These are phyloP conservation scores for Phyllosticta citriasiana DNA, from an alignment of 2,329 filamentous ascomycete genomes.

Conservation along the genomic window DNA sequence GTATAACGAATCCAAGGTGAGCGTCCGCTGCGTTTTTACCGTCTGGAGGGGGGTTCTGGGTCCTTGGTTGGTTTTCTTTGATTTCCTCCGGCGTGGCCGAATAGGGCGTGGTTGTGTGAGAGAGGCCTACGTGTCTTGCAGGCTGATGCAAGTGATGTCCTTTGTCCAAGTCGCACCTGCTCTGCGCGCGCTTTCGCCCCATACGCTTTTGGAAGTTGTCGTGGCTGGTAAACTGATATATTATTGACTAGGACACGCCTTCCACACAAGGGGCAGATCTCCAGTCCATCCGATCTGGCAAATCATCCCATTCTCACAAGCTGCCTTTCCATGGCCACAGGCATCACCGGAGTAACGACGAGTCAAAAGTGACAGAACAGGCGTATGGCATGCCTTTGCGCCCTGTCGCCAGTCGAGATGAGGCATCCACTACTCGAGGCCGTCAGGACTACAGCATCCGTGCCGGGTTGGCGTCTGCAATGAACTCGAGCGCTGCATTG, in stretches of 20 bases:
- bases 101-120: background rate
- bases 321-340: slow-evolving; percentile 57
- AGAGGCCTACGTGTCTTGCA: background rate
- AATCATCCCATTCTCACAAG: slow-evolving; percentile 42
- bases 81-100: background rate
- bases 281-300: slow-evolving; percentile 40
- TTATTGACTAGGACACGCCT: slow-evolving; percentile 6
- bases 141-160: background rate
- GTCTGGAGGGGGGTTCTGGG: background rate
- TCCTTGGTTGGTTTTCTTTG: background rate
- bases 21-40: slow-evolving; percentile 18
- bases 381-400: slow-evolving; percentile 45
- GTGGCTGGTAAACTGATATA: background rate
- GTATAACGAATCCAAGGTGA: slow-evolving; percentile 75
- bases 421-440: slow-evolving; percentile 47
- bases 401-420: slow-evolving; percentile 67
- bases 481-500: slow-evolving; percentile 40
- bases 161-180: background rate
- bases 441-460: slow-evolving; percentile 36
- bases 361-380: slow-evolving; percentile 32
- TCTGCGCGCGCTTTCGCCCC: background rate
- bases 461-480: slow-evolving; percentile 36
- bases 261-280: slow-evolving; percentile 19
- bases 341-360: slow-evolving; percentile 58
- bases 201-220: background rate